Base-by-base conservation (phyloP, 176 grass and related monocot species). In the Themeda triandra region DNA sequence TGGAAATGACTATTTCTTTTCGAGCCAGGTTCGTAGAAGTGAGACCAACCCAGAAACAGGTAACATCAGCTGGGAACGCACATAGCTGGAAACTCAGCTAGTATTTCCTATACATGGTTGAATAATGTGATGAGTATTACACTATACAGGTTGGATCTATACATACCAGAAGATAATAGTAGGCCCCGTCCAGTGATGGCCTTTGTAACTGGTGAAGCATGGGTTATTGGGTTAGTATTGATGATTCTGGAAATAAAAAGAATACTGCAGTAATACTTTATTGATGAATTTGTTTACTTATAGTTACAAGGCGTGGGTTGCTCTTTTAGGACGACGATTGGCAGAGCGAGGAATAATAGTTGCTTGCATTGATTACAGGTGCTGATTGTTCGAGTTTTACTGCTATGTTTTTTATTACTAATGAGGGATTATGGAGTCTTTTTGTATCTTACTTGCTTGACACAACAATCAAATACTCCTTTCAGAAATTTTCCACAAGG, bases 311-410 rank as follows among this genome's bases (percentile, higher is more conserved):
- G 96, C 96, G 71, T 98, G 96, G 96, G 96, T 91, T 92, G 53
- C 93, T 48, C 93, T 98, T 79, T 86, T 98, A 48, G 96, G 96
- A 44, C 95, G 82, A 79, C 82, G 96, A 73, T 87, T 98, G 71
- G 91, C 96, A 3, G 96, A 98, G 89, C 89, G 93, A 91, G 96
- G 90, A 90, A 88, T 96, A 59, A 92, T 98, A 87, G 96, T 98
- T 89, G 96, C 96, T 77, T 98, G 96, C 84, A 96, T 98, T 69
- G 96, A 98, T 91, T 98, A 98, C 71, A 93, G 96, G 96, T 98
- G 44, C 17, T 92, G 71, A 36, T 77, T 30, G 7, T 82, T 87
- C 79, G 4, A 44, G 64, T 63, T 85, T n/a, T 41, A 41, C 66
- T 17, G 45, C 69, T 53, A 44, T 40, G 8, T 69, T 46, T 65